phyloP scores from a whole-genome alignment of 2,329 filamentous ascomycete genomes.

The Hypoxylon rubiginosum region DNA sequence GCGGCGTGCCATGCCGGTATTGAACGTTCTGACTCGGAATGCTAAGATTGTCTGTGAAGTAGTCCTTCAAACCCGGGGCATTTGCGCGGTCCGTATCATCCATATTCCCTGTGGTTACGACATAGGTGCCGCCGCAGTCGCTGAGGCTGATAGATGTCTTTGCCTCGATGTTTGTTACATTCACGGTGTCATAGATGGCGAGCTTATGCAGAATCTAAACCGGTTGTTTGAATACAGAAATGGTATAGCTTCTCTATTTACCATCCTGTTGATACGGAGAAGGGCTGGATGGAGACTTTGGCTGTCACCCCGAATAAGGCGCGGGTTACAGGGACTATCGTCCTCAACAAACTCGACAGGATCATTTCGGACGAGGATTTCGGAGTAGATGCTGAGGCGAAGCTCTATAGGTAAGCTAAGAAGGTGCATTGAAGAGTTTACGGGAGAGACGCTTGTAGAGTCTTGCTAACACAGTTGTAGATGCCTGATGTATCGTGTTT shows the following conservation, averaged over 20 bases:
- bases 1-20: no score
- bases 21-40: no score
- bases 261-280: background rate
- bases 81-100: no score
- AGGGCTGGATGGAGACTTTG: background rate
- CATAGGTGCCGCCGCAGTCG: no score
- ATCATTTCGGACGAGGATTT: background rate
- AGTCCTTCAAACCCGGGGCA: no score
- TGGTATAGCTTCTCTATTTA: background rate
- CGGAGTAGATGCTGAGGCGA: background rate
- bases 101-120: no score
- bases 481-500: background rate
- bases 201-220: background rate
- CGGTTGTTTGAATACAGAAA: background rate
- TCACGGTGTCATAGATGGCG: no score
- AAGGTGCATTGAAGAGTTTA: background rate
- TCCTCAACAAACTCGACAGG: background rate
- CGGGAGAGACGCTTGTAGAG: background rate
- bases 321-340: background rate
- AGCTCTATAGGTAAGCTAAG: background rate
- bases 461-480: background rate
- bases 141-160: background rate
- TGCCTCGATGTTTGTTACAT: no score
- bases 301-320: background rate
- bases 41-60: no score